A percentile compares a stretch with the other conserved stretches of the same genome.
phyloP scores from a whole-genome alignment of 2,329 filamentous ascomycete genomes.

The Pseudovirgaria hyperparasitica region DNA sequence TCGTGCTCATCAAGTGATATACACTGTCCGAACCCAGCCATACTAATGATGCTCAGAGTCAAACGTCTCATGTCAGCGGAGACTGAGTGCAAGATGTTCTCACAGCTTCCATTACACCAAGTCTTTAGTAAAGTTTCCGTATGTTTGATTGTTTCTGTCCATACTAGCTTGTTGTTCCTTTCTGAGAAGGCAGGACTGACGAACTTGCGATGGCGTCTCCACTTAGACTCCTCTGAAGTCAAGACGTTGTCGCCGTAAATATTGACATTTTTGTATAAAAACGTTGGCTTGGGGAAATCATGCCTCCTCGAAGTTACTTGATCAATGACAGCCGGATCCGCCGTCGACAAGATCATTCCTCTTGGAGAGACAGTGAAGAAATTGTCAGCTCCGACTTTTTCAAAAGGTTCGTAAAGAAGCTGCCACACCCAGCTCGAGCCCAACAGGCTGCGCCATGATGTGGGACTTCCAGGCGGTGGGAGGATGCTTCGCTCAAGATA shows the following conservation, averaged over 20 bases:
- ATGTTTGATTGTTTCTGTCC: slow-evolving; percentile 50
- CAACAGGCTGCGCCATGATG: no score
- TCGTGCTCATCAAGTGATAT: slow-evolving; percentile 45
- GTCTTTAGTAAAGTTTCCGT: slow-evolving; percentile 27
- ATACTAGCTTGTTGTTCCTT: slow-evolving; percentile 57
- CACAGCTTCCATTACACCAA: slow-evolving; percentile 17
- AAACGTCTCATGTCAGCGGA: slow-evolving; percentile 55
- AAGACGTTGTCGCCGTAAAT: slow-evolving; percentile 62
- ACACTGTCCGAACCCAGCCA: slow-evolving; percentile 58
- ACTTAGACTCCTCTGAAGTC: slow-evolving; percentile 53
- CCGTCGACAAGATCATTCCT: slow-evolving; percentile 40
- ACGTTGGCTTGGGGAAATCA: slow-evolving; percentile 56
- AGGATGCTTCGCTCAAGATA: no score
- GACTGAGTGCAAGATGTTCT: slow-evolving; percentile 44
- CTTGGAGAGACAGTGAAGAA: slow-evolving; percentile 52
- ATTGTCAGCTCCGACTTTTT: slow-evolving; percentile 45
- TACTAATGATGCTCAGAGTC: slow-evolving; percentile 47
- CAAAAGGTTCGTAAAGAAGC: slow-evolving; percentile 45
- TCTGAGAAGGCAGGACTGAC: slow-evolving; percentile 64
- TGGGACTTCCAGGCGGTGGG: no score
- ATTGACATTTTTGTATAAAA: slow-evolving; percentile 45
- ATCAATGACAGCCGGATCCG: slow-evolving; percentile 51
- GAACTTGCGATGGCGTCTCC: slow-evolving; percentile 62
- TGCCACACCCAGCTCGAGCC: slow-evolving; percentile 48
- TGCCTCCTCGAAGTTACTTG: slow-evolving; percentile 55